Evolutionary conservation across 805 yeast species (phyloP).

Genomic region (Sugiyamaella lignohabitans): DNA sequence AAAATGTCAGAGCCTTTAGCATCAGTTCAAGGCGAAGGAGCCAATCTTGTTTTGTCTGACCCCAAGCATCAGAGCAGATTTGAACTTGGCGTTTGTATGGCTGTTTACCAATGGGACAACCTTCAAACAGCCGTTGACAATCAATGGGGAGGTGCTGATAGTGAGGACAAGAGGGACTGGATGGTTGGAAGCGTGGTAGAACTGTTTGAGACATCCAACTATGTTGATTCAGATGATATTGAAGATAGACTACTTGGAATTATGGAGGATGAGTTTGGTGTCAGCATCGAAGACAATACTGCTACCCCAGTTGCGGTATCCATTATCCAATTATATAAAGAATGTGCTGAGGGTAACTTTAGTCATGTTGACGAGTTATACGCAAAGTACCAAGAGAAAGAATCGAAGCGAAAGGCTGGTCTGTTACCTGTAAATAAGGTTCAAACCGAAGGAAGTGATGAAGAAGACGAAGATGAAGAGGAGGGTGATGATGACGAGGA

Average conservation of each 20-base stretch:
- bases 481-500: slow-evolving; percentile 40
- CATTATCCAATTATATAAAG: slow-evolving; percentile 59
- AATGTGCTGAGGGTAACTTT: slow-evolving; percentile 51
- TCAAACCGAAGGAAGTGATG: slow-evolving; percentile 43
- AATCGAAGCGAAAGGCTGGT: slow-evolving; percentile 34
- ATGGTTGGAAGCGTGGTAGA: slow-evolving; percentile 76
- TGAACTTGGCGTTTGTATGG: slow-evolving; percentile 90
- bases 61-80: slow-evolving; percentile 74
- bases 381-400: slow-evolving; percentile 50
- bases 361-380: slow-evolving; percentile 53
- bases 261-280: slow-evolving; percentile 93
- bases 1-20: slow-evolving; percentile 8
- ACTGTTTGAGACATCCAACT: slow-evolving; percentile 53
- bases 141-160: slow-evolving; percentile 93
- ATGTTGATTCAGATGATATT: slow-evolving; percentile 69
- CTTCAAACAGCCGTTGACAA: slow-evolving; percentile 83
- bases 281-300: slow-evolving; percentile 80
- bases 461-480: slow-evolving; percentile 39
- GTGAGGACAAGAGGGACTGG: slow-evolving; percentile 94
- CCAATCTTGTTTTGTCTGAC: slow-evolving; percentile 29
- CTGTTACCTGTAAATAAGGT: slow-evolving; percentile 24
- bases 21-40: slow-evolving; percentile 15
- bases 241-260: slow-evolving; percentile 83
- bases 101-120: slow-evolving; percentile 85
- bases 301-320: slow-evolving; percentile 67